Base-by-base conservation (phyloP, 139 green algal genomes). In the Monoraphidium neglectum region DNA sequence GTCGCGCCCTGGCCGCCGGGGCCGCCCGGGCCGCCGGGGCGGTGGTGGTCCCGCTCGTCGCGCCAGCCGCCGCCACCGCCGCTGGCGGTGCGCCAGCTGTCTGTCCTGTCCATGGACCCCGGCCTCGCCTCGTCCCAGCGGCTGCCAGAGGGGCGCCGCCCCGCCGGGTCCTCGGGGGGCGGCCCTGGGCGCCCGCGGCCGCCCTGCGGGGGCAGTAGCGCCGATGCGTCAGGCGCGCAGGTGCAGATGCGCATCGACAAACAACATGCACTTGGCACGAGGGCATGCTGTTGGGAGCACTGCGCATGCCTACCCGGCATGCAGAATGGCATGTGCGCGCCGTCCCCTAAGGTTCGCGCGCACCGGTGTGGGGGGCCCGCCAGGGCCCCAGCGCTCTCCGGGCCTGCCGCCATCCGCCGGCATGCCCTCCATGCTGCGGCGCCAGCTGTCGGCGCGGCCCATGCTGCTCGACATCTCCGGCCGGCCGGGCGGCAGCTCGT, bases 61-160 rank as follows among this genome's bases (percentile, higher is more conserved):
- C 56, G 56, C 30, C 65, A 21, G 36, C 21, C 4, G 70, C 54
- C 24, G 70, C 66, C 1, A 37, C 24, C 12, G 51, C 35, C 5
- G 43, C 32, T 33, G 49, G 63, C 64, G 67, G 49, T 64, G 57
- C 70, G 70, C 70, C 70, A 77, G 40, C 16, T 77, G 36, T 77
- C 70, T 33, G 54, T 57, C 37, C 67, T 56, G 37, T 57, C 54
- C 16, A 59, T 77, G 12, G 30, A 68, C 37, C 70, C 70, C 23
- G 70, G 23, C 60, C 70, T 77, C 2, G 60, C 12, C 60, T 77
- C 72, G 43, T 77, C 72, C 72, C 72, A 77, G 59, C 72, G 72
- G n/a, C 40, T 46, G 8, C 72, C 59, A 21, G 54, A n/a, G 21
- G 24, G 21, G 12, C 54, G 10, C 12, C 59, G 59, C 6, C n/a